Evolutionary conservation across 2,329 filamentous ascomycete genomes (phyloP).

Genomic region (Biscogniauxia mediterranea): DNA sequence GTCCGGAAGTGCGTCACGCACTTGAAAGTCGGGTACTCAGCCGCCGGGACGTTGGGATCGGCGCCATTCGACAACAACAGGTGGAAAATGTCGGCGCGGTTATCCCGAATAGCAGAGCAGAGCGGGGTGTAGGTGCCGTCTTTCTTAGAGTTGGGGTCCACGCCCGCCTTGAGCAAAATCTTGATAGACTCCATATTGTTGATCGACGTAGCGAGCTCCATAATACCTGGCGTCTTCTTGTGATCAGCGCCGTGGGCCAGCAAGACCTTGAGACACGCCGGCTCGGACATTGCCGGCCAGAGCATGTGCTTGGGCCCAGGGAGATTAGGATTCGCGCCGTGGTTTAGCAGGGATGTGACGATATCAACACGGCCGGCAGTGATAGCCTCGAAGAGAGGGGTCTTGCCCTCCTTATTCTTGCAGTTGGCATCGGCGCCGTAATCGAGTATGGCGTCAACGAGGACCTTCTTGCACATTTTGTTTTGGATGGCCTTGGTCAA

Average conservation of each 20-base stretch:
- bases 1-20: slow-evolving; percentile 64
- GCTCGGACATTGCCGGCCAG: slow-evolving; percentile 62
- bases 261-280: slow-evolving; percentile 55
- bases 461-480: slow-evolving; percentile 51
- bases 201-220: slow-evolving; percentile 62
- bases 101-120: slow-evolving; percentile 66
- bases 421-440: slow-evolving; percentile 58
- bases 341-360: slow-evolving; percentile 48
- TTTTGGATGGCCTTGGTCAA: slow-evolving; percentile 57
- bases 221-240: slow-evolving; percentile 61
- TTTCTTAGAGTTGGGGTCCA: slow-evolving; percentile 60
- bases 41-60: slow-evolving; percentile 62
- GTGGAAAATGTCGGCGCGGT: slow-evolving; percentile 59
- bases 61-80: slow-evolving; percentile 57
- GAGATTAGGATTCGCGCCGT: slow-evolving; percentile 65
- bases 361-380: slow-evolving; percentile 55
- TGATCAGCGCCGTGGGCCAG: slow-evolving; percentile 58
- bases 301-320: slow-evolving; percentile 68
- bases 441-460: slow-evolving; percentile 59
- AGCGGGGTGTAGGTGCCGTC: slow-evolving; percentile 67
- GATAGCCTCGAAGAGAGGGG: slow-evolving; percentile 62
- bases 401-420: slow-evolving; percentile 61
- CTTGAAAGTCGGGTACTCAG: slow-evolving; percentile 67
- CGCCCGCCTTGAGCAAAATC: slow-evolving; percentile 55
- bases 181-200: slow-evolving; percentile 63